Evolutionary conservation across 352 stramenopile genomes (phyloP).

Genomic region (Globisporangium okanoganense): DNA sequence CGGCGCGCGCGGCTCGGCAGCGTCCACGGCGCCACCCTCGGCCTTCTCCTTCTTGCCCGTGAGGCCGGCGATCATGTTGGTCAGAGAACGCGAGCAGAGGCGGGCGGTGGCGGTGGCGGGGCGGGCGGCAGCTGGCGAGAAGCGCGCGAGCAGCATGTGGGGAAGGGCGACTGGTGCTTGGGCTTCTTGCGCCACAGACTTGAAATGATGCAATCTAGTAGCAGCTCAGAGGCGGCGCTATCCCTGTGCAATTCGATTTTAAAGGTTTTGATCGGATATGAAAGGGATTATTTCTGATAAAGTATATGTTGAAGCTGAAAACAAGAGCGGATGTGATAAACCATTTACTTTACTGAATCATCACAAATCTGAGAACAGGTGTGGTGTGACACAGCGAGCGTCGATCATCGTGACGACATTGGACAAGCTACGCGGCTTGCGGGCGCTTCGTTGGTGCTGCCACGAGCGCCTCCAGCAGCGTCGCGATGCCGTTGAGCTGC

Average conservation of each 20-base stretch:
- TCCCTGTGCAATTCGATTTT: background rate
- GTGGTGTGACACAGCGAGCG: background rate
- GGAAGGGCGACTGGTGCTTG: constrained; percentile 9
- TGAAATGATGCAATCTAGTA: constrained; percentile 16
- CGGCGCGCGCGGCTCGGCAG: constrained; percentile 21
- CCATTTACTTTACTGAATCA: background rate
- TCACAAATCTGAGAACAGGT: too few species aligned
- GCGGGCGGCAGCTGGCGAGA: constrained; percentile 16
- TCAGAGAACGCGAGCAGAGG: constrained; percentile 23
- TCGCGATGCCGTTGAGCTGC: constrained; percentile 34
- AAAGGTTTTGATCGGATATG: background rate
- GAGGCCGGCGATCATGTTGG: constrained; percentile 33
- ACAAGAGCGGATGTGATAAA: background rate
- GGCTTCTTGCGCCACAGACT: constrained; percentile 2
- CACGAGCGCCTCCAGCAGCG: constrained; percentile 25
- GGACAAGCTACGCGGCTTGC: constrained; percentile 3
- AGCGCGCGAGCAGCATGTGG: constrained; percentile 47
- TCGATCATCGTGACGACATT: background rate
- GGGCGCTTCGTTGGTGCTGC: background rate
- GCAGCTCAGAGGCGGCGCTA: background rate
- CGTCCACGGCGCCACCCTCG: constrained; percentile 17
- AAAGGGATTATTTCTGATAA: background rate
- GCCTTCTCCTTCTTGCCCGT: constrained; percentile 33
- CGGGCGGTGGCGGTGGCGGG: background rate
- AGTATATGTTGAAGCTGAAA: constrained; percentile 1